These are phyloP conservation scores for Phoma sp. DNA, from an alignment of 2,329 filamentous ascomycete species.

Conservation along the genomic window DNA sequence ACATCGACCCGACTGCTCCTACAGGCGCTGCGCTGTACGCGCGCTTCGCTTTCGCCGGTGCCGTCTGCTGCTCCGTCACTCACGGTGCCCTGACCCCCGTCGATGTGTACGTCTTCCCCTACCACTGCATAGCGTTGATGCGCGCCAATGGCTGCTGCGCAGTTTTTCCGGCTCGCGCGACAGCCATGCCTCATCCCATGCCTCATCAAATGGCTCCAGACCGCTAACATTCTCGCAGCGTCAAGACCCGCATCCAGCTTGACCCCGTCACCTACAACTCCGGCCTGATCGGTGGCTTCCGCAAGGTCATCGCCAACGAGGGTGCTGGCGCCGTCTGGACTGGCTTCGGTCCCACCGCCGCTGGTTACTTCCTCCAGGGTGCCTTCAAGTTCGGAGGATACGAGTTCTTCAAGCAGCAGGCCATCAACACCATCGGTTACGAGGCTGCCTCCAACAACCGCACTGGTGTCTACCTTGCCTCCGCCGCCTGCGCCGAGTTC, in stretches of 20 bases:
- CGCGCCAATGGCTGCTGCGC: conserved; percentile 38
- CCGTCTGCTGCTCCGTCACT: conserved; percentile 96
- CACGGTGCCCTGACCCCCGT: conserved; percentile 97
- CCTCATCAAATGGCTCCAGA: conserved; percentile 6
- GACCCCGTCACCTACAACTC: conserved; percentile 88
- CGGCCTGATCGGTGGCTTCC: conserved; percentile 85
- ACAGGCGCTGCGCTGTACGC: conserved; percentile 80
- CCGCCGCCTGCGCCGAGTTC: conserved; percentile 67
- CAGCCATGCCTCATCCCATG: conserved; percentile 20
- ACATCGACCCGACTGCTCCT: conserved; percentile 59
- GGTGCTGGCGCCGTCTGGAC: conserved; percentile 86
- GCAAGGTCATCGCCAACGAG: conserved; percentile 78
- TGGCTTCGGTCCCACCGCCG: conserved; percentile 82
- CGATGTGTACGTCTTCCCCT: conserved; percentile 83
- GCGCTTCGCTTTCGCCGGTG: conserved; percentile 95
- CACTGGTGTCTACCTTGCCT: conserved; percentile 79
- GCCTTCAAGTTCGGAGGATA: conserved; percentile 95
- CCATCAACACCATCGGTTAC: conserved; percentile 79
- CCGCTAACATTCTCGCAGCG: conserved; percentile 59
- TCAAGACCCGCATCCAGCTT: conserved; percentile 96
- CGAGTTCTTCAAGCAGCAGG: conserved; percentile 95
- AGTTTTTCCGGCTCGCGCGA: conserved; percentile 17
- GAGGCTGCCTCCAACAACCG: conserved; percentile 73
- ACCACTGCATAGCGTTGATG: conserved; percentile 4
- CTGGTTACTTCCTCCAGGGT: conserved; percentile 93